Conservation (phyloP, 768 basidiomycete species). For the Mycena indigotica region DNA sequence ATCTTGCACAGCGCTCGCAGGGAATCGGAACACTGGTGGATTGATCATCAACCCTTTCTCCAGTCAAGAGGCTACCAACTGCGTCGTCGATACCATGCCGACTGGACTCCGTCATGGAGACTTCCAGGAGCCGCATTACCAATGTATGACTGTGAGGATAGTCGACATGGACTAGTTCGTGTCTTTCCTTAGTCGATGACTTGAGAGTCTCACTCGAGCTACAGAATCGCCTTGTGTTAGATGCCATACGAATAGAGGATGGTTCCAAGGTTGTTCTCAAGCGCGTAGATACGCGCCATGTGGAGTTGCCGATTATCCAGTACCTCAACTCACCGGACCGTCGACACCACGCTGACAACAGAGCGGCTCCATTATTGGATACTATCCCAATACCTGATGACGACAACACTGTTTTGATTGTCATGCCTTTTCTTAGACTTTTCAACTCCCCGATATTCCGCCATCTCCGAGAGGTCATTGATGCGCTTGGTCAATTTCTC, state of each 20-base stretch:
- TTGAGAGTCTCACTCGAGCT: not conserved
- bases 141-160: no score
- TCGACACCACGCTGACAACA: not conserved
- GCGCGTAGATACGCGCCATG: not conserved
- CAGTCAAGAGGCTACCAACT: conserved; percentile 1
- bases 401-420: conserved; percentile 1
- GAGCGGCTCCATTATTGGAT: not conserved
- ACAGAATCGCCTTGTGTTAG: not conserved
- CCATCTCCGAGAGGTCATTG: not conserved
- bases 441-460: not conserved
- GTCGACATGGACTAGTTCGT: not conserved
- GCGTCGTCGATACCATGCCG: not conserved
- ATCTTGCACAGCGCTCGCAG: no score
- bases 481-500: conserved; percentile 1
- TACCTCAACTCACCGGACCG: not conserved
- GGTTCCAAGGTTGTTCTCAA: conserved; percentile 6
- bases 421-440: conserved; percentile 3
- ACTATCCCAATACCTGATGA: not conserved
- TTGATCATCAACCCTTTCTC: conserved; percentile 3
- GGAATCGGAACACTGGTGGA: not conserved
- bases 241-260: conserved; percentile 1
- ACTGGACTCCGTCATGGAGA: conserved; percentile 8
- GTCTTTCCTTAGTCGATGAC: not conserved
- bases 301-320: not conserved
- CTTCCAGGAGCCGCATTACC: no score